Evolutionary conservation across 2,329 filamentous ascomycete species (phyloP), one percentile per base, ranked within the genome.

Genomic region (Sordariomycetes sp.): DNA sequence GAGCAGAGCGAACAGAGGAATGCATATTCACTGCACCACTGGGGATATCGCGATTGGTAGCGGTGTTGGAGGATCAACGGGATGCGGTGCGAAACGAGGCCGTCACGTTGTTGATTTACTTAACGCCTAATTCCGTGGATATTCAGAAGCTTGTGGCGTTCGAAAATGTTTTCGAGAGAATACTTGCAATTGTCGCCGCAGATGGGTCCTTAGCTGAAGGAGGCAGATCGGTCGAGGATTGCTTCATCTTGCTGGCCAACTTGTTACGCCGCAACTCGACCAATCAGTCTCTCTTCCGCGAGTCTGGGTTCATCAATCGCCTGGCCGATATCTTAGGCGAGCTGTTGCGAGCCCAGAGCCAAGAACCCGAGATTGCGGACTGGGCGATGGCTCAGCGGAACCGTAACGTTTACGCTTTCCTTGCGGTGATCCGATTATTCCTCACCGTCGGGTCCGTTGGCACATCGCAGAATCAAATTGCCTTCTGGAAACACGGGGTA

Each of bases 141-240:
- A 74, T 98, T 34, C 88, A 96, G 53, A 96, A 96, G 56, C 71
- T 96, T 3, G 88, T 96, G 17, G 92, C 87, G 1, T 96, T 95
- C 45, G 87, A 95, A 49, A 90, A 86, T 66, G 86, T 88, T 0
- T 96, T 95, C 48, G 86, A 92, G 40, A 79, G 82, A 28, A 66
- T 93, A 18, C 95, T 96, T 53, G 69, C 69, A 29, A 79, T 96
- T 34, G 84, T 98, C 34, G 73, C 81, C 43, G 66, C 70, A 1
- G 92, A 98, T 48, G 92, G 92, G 0, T 82, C 81, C 3, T 63
- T 98, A 29, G 71, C 70, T 5, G 80, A 93, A 46, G 92, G 92
- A 12, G 86, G 85, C 27, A 82, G 90, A 40, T 75, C 85, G 10
- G 84, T 95, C 4, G 90, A 96, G 57, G 92, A 98, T 56, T 95